A percentile compares a stretch with the other conserved stretches of the same genome.
phyloP scores from a whole-genome alignment of 1,284 basidiomycete species.

The Irpex rosettiformis region DNA sequence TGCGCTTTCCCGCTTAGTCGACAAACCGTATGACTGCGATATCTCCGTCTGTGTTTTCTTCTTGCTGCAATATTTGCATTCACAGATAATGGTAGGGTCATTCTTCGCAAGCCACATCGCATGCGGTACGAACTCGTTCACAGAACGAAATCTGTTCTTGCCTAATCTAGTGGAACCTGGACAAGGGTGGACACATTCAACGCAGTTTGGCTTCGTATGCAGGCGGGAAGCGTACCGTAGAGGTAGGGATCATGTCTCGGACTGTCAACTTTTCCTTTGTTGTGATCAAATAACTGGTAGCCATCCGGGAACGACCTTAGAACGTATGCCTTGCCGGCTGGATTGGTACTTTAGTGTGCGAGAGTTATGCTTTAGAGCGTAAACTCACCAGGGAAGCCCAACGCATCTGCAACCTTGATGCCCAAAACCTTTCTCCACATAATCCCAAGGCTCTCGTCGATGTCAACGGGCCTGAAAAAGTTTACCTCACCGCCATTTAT shows the following conservation, averaged over 20 bases:
- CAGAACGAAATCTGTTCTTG: conserved; percentile 61
- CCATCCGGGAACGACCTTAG: conserved; percentile 61
- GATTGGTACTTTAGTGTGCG: not conserved
- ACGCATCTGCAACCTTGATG: conserved; percentile 48
- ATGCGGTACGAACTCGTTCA: conserved; percentile 79
- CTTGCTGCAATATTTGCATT: conserved; percentile 73
- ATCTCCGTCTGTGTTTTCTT: conserved; percentile 67
- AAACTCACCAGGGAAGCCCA: conserved; percentile 48
- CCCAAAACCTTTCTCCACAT: conserved; percentile 63
- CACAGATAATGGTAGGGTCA: conserved; percentile 52
- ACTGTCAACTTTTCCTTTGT: conserved; percentile 51
- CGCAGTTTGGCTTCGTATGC: conserved; percentile 23
- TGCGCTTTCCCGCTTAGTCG: conserved; percentile 11
- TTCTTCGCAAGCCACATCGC: conserved; percentile 67
- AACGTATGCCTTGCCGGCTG: conserved; percentile 56
- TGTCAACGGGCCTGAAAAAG: conserved; percentile 51
- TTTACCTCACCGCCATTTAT: conserved; percentile 63
- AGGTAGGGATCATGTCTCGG: conserved; percentile 78
- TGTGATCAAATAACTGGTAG: conserved; percentile 73
- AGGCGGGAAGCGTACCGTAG: conserved; percentile 47
- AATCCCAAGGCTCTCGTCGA: conserved; percentile 46
- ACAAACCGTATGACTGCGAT: conserved; percentile 50
- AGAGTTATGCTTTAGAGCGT: not conserved
- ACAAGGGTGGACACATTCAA: conserved; percentile 6
- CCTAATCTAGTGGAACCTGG: conserved; percentile 39